Base-by-base conservation (phyloP, 345 rosid species). In the Adansonia digitata region DNA sequence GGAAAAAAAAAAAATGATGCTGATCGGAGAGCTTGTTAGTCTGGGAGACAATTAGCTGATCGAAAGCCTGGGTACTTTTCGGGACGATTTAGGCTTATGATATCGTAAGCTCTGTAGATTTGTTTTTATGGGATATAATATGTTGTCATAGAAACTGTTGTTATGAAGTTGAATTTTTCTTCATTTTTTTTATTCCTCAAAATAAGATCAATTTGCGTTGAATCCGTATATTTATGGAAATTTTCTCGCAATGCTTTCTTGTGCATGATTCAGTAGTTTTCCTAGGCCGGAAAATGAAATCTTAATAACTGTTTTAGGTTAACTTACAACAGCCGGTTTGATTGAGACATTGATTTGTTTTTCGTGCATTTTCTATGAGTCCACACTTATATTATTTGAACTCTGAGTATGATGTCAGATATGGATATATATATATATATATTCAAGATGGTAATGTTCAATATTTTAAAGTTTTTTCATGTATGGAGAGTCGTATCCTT, bases 31-130 rank as follows among this genome's bases (percentile, higher is more conserved):
- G 55, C 43, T 62, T 57, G 78, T 62, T 64, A 73, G 42, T 56
- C 24, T 24, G 34, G 40, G 73, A 73, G 73, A 67, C 77, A 74
- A 68, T 37, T 75, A 17, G 43, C 43, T 37, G 64, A 66, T 61
- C 56, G 64, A 42, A 48, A 43, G 31, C 39, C 40, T n/a, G 69
- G 48, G 39, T 72, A 43, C 53, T 42, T 35, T 73, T 57, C 31
- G 76, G 64, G 46, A 64, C 69, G 46, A n/a, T 69, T 51, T 80
- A 79, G 80, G 48, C 56, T 53, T 74, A 80, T 76, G 81, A 77
- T 77, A 80, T 57, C 56, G 75, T 81, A 84, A 79, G 79, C 78
- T 59, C 73, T 83, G 83, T 85, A 80, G 85, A 80, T 81, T 75
- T 78, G 80, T 77, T 78, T n/a, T 73, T 69, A 74, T 60, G 80